Evolutionary conservation across 2,329 filamentous ascomycete species (phyloP), one percentile per base, ranked within the genome.

Genomic region (Talaromyces sp.): DNA sequence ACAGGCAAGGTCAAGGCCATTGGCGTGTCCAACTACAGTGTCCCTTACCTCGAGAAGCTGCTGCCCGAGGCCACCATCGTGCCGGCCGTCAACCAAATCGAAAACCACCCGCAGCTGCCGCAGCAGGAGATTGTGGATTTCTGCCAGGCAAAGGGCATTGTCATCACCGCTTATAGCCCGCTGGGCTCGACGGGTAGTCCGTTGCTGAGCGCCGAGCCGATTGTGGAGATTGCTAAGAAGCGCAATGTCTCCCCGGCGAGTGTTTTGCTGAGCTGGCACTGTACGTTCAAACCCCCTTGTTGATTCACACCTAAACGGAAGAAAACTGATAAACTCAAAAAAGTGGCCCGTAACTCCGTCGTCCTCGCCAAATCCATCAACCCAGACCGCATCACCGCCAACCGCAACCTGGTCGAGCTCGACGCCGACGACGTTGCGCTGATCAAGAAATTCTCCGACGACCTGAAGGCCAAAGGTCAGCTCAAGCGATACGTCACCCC

Each of bases 401-500:
- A 78, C 65, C 69, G 71, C 55, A 68, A 74, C 52, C 63, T 77
- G 60, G 70, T 78, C 60, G 60, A 72, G 27, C 68, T 78, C n/a
- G 73, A 78, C 41, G 68, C 67, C 0, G 67, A 70, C 17, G 75
- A 78, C 29, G 63, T 77, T 61, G 73, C 70, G 14, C 68, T 68
- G 17, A 74, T 78, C 32, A 66, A 68, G 58, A 74, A 74, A 63
- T 76, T 74, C 64, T 71, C 70, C 0, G 68, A 75, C 17, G 66
- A 71, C 14, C 63, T 73, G 46, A 70, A 69, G 9, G 69, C 70
- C 43, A 71, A 59, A 54, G 73, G 74, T 49, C 64, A 67, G 51
- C 68, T 73, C 63, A 68, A 72, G 61, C 72, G 75, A 55, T 89
- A 84, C 64, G 85, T 90, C 35, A 89, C 87, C 72, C 88, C 88